Percentiles rank a stretch among this genome's conserved stretches.
phyloP scores from a whole-genome alignment of 257 asterid genomes.

The Nicotiana undulata region DNA sequence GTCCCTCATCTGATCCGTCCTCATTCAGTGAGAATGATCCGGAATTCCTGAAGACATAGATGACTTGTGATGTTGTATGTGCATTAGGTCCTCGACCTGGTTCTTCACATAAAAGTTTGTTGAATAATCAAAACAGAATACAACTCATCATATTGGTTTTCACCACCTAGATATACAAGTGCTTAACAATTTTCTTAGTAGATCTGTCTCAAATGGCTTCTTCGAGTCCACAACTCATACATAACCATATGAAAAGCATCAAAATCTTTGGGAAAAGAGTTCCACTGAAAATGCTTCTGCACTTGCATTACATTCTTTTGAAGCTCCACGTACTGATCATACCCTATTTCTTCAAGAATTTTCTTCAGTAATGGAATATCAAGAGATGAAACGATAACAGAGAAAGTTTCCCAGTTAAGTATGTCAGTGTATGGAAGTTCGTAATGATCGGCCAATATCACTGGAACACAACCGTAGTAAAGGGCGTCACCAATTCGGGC shows the following conservation, averaged over 20 bases:
- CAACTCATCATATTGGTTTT: no score
- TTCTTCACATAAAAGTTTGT: no score
- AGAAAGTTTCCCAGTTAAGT: conserved; percentile 59
- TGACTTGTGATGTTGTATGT: no score
- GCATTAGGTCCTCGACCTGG: no score
- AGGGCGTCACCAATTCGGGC: conserved; percentile 76
- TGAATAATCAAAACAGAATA: no score
- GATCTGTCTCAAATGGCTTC: conserved; percentile 37
- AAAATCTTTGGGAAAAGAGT: conserved; percentile 35
- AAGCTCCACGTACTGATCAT: conserved; percentile 36
- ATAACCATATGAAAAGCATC: conserved; percentile 81
- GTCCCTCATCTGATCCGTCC: no score
- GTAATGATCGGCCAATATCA: conserved; percentile 67
- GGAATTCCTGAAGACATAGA: no score
- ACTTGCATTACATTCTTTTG: conserved; percentile 61
- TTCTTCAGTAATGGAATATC: conserved; percentile 63
- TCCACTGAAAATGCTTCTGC: conserved; percentile 69
- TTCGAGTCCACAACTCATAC: conserved; percentile 81
- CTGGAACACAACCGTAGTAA: conserved; percentile 88
- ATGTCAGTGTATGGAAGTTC: conserved; percentile 78
- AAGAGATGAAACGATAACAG: conserved; percentile 40
- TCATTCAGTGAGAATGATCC: no score
- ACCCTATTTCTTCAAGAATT: conserved; percentile 26
- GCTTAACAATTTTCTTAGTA: not conserved
- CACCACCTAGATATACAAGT: not conserved